phyloP scores from a whole-genome alignment of 306 rosid species.

The Prunus campanulata region DNA sequence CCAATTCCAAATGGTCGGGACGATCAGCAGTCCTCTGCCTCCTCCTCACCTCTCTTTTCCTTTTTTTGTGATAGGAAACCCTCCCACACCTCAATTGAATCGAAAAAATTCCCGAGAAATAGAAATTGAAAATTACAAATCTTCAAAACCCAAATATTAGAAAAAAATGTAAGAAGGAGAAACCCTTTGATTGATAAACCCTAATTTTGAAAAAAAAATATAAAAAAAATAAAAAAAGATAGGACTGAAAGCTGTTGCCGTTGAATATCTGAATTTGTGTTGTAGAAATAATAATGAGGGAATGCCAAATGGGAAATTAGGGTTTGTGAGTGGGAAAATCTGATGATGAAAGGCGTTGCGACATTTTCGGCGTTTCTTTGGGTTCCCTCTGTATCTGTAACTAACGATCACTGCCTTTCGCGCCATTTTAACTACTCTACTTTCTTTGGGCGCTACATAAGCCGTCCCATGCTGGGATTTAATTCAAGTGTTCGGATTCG shows the following conservation, averaged over 20 bases:
- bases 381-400: slow-evolving; percentile 21
- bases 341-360: slow-evolving; percentile 32
- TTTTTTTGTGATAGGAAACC: not conserved
- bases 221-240: not conserved
- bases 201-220: not conserved
- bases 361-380: slow-evolving; percentile 28
- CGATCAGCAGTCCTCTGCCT: not conserved
- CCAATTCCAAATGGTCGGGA: not conserved
- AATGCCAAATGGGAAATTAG: slow-evolving; percentile 31
- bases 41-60: not conserved
- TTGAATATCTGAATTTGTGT: not conserved
- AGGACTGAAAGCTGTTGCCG: not conserved
- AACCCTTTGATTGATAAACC: slow-evolving; percentile 6
- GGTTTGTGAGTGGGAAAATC: slow-evolving; percentile 31
- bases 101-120: not conserved
- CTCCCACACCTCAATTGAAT: not conserved
- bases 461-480: not conserved
- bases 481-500: not conserved
- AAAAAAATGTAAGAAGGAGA: not conserved
- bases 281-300: not conserved
- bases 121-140: not conserved
- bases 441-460: not conserved
- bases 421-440: slow-evolving; percentile 22
- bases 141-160: not conserved
- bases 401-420: slow-evolving; percentile 27